Percentiles rank a stretch among this genome's conserved stretches.
Conservation (phyloP, 371 early-diverging fungal genomes). For the Mortierella sp. region DNA sequence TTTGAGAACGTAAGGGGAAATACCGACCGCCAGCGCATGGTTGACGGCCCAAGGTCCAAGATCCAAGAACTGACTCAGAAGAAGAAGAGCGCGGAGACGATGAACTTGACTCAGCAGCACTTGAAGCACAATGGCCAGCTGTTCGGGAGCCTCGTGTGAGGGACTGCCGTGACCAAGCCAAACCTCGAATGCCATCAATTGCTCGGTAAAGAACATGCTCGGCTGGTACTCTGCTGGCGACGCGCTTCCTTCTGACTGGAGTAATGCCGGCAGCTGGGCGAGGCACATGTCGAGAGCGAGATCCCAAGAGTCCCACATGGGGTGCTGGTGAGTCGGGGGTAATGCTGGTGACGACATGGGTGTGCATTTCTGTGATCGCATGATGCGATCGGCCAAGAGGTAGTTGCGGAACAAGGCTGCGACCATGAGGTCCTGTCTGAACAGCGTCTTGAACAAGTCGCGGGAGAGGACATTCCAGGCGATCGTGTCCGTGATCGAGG, state of each 20-base stretch:
- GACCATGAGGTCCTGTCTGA: constrained; percentile 96
- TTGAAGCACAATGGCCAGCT: constrained; percentile 96
- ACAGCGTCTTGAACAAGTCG: constrained; percentile 91
- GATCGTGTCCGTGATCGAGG: constrained; percentile 98
- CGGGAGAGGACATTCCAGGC: constrained; percentile 97
- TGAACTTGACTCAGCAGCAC: constrained; percentile 96
- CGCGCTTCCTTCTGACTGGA: constrained; percentile 72
- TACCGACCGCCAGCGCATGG: constrained; percentile 94
- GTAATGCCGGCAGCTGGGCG: constrained; percentile 86
- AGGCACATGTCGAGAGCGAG: constrained; percentile 95
- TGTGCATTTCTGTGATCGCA: constrained; percentile 92
- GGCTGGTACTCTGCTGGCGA: constrained; percentile 76
- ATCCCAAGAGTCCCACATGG: constrained; percentile 98
- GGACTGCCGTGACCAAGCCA: constrained; percentile 90
- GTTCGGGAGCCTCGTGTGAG: constrained; percentile 85
- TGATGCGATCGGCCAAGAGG: constrained; percentile 94
- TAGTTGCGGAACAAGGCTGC: constrained; percentile 97
- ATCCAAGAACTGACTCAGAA: constrained; percentile 93
- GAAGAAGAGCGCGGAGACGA: constrained; percentile 90
- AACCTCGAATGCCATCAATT: constrained; percentile 96
- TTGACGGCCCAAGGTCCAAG: constrained; percentile 97
- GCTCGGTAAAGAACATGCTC: constrained; percentile 94
- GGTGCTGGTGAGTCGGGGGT: constrained; percentile 92
- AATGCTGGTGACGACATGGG: constrained; percentile 90
- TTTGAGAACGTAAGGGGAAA: constrained; percentile 97